Evolutionary conservation across 441 rosid species (phyloP).

Genomic region (Adansonia madagascariensis): DNA sequence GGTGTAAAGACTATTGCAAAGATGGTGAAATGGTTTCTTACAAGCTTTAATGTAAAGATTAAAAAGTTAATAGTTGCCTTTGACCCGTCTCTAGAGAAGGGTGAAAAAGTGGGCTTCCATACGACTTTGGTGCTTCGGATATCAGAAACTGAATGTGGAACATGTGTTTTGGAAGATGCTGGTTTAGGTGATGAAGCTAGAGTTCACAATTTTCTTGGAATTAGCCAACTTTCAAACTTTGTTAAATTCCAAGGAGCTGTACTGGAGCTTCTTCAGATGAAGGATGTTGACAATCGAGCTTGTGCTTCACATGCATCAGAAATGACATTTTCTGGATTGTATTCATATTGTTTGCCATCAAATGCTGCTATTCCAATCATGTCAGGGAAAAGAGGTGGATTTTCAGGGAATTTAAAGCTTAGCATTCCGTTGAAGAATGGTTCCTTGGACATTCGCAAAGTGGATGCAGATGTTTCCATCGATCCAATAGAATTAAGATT

Average conservation of each 20-base stretch:
- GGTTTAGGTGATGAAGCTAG: constrained; percentile 39
- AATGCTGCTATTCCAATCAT: constrained; percentile 58
- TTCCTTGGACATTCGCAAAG: constrained; percentile 81
- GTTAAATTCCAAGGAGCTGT: constrained; percentile 81
- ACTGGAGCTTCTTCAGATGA: constrained; percentile 75
- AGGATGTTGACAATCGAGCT: constrained; percentile 46
- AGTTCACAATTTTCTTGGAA: constrained; percentile 68
- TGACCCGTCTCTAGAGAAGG: constrained; percentile 59
- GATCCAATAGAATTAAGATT: constrained; percentile 83
- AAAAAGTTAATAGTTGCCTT: constrained; percentile 81
- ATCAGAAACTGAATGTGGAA: constrained; percentile 75
- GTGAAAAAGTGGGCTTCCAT: constrained; percentile 39
- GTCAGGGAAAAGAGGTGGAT: constrained; percentile 70
- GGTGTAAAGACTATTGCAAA: constrained; percentile 98
- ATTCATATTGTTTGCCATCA: constrained; percentile 33
- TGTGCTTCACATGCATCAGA: constrained; percentile 34
- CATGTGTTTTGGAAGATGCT: constrained; percentile 68
- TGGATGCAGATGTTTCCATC: constrained; percentile 78
- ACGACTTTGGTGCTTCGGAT: constrained; percentile 74
- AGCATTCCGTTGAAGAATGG: constrained; percentile 99
- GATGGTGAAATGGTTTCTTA: constrained; percentile 91
- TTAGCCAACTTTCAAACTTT: constrained; percentile 69
- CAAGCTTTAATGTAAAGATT: constrained; percentile 80
- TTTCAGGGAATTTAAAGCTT: constrained; percentile 83
- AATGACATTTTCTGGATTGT: constrained; percentile 36